Evolutionary conservation across 192 early-diverging fungal genomes (phyloP), one percentile per base, ranked within the genome.

Genomic region (Podila verticillata): DNA sequence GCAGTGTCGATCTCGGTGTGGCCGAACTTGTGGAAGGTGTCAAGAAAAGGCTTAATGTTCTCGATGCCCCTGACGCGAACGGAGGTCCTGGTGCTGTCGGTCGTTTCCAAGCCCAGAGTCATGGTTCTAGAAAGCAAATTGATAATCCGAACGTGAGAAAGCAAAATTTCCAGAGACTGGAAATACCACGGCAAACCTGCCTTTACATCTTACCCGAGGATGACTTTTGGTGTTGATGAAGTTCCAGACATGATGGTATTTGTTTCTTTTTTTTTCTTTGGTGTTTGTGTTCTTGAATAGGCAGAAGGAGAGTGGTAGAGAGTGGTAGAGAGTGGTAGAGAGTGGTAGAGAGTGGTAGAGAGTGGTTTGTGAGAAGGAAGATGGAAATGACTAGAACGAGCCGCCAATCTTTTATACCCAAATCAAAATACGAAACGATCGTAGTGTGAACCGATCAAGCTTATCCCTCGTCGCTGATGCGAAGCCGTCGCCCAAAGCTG

Each of bases 1-100:
- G 85, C 84, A 19, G 85, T 87, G 31, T 87, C 85, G 26, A 80
- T 39, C 20, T 75, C 74, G 0, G 28, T 39, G 35, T 75, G 74
- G 4, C 74, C 74, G n/a, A 67, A 61, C 5, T 36, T 34, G 22
- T 70, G 61, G 57, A 75, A 75, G 5, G n/a, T 51, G 10, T 69
- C 67, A n/a, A 75, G 58, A 15, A 70, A 70, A 7, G 67, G 54
- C 15, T 58, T 62, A 22, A 70, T 70, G 48, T 70, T 70, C 1
- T 75, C 63, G 9, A 34, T 51, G 4, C 74, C 74, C n/a, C 56
- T 60, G 28, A 68, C 59, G 4, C 74, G 67, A 26, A 75, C 73
- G 15, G 73, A 24, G 13, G 67, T 51, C 0, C 32, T 60, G 19
- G 19, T 13, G 7, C 34, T 15, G 57, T 48, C 28, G 26, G 67